Evolutionary conservation across 2,329 filamentous ascomycete species (phyloP).

Genomic region (Fusarium nygamai): DNA sequence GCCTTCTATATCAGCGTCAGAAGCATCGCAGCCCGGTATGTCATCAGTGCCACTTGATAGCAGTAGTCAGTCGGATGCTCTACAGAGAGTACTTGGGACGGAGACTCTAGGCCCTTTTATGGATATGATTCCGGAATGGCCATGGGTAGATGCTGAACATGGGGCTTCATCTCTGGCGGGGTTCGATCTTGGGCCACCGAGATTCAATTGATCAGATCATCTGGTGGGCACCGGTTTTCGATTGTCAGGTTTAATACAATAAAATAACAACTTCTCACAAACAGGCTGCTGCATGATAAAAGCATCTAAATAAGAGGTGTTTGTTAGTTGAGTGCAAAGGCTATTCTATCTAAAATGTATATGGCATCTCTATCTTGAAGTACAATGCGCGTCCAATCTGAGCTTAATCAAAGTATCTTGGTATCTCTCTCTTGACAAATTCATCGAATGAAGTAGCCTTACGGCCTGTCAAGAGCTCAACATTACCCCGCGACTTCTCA

Average conservation of each 20-base stretch:
- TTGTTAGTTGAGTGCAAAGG: background rate
- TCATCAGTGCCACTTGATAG: fast-evolving
- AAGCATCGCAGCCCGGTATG: background rate
- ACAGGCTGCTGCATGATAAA: too few relatives aligned
- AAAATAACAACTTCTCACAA: background rate
- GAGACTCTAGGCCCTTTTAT: background rate
- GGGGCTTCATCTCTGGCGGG: background rate
- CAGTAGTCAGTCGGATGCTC: background rate
- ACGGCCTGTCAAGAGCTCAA: background rate
- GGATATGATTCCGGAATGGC: background rate
- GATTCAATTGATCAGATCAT: background rate
- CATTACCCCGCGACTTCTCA: background rate
- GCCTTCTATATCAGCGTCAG: fast-evolving
- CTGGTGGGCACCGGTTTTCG: fast-evolving
- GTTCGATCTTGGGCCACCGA: background rate
- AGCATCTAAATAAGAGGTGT: too few relatives aligned
- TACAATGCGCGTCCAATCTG: background rate
- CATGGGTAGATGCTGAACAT: background rate
- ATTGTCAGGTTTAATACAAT: fast-evolving
- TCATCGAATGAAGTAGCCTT: background rate
- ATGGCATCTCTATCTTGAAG: background rate
- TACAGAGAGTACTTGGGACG: background rate
- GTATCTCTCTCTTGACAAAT: background rate
- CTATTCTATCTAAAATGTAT: background rate
- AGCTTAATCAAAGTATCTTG: background rate